Conservation (phyloP, 2,329 filamentous ascomycete genomes). For the Lithohypha guttulata region DNA sequence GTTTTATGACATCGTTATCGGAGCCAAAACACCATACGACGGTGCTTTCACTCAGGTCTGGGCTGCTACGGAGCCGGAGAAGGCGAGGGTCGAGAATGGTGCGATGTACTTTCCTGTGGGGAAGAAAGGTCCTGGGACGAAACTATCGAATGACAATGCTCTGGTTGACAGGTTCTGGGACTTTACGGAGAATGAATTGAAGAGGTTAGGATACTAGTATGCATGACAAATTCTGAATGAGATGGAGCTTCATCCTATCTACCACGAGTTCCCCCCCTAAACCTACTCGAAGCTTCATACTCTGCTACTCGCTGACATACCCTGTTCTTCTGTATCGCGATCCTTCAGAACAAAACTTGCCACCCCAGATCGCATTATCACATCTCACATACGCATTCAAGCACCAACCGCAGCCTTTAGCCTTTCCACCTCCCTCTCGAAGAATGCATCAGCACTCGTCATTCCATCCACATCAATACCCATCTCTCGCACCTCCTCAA, state of each 20-base stretch:
- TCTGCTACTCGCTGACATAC: too few relatives aligned
- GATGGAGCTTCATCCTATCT: too few relatives aligned
- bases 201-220: slow-evolving; percentile 5
- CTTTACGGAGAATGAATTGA: slow-evolving; percentile 8
- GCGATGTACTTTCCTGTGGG: slow-evolving; percentile 26
- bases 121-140: slow-evolving; percentile 7
- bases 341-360: too few relatives aligned
- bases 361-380: too few relatives aligned
- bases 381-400: too few relatives aligned
- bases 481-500: slow-evolving; percentile 8
- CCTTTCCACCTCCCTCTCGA: slow-evolving; percentile 5
- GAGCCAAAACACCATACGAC: slow-evolving; percentile 9
- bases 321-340: too few relatives aligned
- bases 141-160: slow-evolving; percentile 4
- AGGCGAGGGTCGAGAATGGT: slow-evolving; percentile 20
- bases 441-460: slow-evolving; percentile 6
- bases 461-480: slow-evolving; percentile 8
- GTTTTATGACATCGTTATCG: slow-evolving; percentile 7
- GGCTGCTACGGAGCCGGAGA: slow-evolving; percentile 16
- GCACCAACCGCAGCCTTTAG: slow-evolving; percentile 5
- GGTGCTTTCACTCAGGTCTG: slow-evolving; percentile 21
- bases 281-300: too few relatives aligned
- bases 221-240: too few relatives aligned
- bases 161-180: slow-evolving; percentile 7
- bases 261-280: too few relatives aligned